Base-by-base conservation (phyloP, 2,329 filamentous ascomycete genomes). In the Elsinoe perseae region DNA sequence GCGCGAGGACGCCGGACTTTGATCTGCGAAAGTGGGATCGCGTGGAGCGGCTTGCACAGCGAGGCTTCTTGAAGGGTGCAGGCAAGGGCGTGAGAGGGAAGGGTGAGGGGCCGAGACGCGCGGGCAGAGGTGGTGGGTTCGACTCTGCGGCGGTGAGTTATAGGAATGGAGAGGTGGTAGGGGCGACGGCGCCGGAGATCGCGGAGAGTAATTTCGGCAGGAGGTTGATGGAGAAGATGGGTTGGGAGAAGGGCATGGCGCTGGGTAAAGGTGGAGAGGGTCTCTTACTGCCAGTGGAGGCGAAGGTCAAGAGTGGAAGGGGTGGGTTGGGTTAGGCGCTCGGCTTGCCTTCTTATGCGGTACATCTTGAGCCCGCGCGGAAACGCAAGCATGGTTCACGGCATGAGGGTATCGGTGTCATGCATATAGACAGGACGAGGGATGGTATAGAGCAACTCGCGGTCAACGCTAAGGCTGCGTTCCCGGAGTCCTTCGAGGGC, bases 151-250 rank as follows among this genome's bases (percentile, higher is more conserved):
- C 70, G 2, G 78, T 75, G 8, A 78, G 79, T 10, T 89, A 93
- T 62, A 81, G 80, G 59, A 87, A 97, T 64, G 93, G 93, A 16
- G 91, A 97, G 62, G 75, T 95, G 25, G 90, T 97, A 2, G 93
- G 92, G 48, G 89, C 81, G 1, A 82, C 83, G 48, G 91, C 92
- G 1, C 87, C 90, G 9, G 91, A 95, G 68, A 78, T 98, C 28
- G 87, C 88, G 1, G 75, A 77, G 3, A 87, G 86, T 54, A 97
- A 95, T 68, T 89, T 83, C 62, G 93, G 93, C 9, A 81, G 89
- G 52, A 82, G 83, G 2, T 87, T 98, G 83, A 73, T 98, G 61
- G 89, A 95, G 73, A 97, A 93, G 73, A 97, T 97, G 93, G 93
- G 93, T 2, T 98, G 93, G 91, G 87, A 81, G 59, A 85, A 79